phyloP scores from a whole-genome alignment of 1,139 yeast species.

The Protomyces macrosporus region DNA sequence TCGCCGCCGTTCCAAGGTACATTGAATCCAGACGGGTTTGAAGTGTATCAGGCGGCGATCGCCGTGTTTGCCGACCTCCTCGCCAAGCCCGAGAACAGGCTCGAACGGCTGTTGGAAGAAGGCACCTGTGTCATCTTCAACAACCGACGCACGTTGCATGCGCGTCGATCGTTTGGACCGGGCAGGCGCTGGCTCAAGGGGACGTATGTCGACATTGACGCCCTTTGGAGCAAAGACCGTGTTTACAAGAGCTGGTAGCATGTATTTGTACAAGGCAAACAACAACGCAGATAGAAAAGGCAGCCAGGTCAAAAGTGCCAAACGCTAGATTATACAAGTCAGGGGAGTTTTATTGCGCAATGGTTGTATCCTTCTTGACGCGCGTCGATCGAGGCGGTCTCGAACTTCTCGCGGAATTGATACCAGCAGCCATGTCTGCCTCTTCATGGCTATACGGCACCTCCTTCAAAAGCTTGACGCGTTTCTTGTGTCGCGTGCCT shows the following conservation, averaged over 20 bases:
- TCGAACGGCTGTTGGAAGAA: slow-evolving; percentile 54
- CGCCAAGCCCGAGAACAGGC: slow-evolving; percentile 53
- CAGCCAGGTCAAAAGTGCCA: neutral
- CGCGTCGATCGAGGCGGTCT: neutral
- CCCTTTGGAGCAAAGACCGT: slow-evolving; percentile 40
- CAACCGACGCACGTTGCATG: slow-evolving; percentile 68
- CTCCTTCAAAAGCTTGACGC: slow-evolving; percentile 66
- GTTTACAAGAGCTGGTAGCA: neutral
- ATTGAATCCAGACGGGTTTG: slow-evolving; percentile 31
- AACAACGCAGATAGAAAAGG: neutral
- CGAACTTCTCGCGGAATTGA: neutral
- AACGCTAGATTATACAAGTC: neutral
- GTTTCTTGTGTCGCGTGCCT: slow-evolving; percentile 7
- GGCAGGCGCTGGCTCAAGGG: slow-evolving; percentile 74
- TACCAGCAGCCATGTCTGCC: slow-evolving; percentile 20
- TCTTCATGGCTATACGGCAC: slow-evolving; percentile 54
- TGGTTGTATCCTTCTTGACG: neutral
- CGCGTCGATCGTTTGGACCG: slow-evolving; percentile 56
- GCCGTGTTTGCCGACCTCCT: slow-evolving; percentile 56
- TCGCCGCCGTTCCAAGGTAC: slow-evolving; percentile 86
- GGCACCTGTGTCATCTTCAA: slow-evolving; percentile 66
- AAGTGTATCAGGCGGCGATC: slow-evolving; percentile 31
- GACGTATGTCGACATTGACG: slow-evolving; percentile 68
- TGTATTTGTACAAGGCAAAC: neutral
- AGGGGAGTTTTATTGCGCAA: neutral